A percentile compares a stretch with the other conserved stretches of the same genome.
Evolutionary conservation across 768 basidiomycete genomes (phyloP).

Genomic region (Lentinula lateritia): DNA sequence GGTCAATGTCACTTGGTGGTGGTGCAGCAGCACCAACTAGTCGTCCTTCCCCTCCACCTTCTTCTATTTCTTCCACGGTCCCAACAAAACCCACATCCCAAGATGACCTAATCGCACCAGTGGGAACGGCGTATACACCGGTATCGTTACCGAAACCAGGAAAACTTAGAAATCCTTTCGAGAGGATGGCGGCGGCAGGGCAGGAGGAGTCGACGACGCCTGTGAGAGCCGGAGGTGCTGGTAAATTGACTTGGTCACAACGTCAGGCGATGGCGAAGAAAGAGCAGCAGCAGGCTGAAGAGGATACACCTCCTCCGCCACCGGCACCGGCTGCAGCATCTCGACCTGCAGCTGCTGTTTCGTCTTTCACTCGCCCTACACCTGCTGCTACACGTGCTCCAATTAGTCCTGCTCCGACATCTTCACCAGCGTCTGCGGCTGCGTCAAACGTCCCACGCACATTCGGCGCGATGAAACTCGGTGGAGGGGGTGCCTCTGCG

Average conservation of each 20-base stretch:
- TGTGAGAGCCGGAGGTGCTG: slow-evolving; percentile 28
- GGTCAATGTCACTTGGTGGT: background rate
- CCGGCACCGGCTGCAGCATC: slow-evolving; percentile 14
- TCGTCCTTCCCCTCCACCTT: slow-evolving; percentile 20
- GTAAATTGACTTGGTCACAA: slow-evolving; percentile 93
- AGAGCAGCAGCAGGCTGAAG: slow-evolving; percentile 77
- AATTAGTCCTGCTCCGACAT: background rate
- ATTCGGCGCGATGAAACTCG: slow-evolving; percentile 2
- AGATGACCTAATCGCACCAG: slow-evolving; percentile 80
- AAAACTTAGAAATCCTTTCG: slow-evolving; percentile 83
- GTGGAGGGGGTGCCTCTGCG: background rate
- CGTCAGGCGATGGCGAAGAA: slow-evolving; percentile 89
- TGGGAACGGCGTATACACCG: slow-evolving; percentile 86
- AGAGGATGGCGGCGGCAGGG: slow-evolving; percentile 35
- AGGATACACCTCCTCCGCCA: slow-evolving; percentile 43
- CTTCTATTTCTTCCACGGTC: slow-evolving; percentile 38
- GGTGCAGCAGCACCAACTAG: slow-evolving; percentile 17
- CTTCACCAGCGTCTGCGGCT: background rate
- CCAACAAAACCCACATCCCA: slow-evolving; percentile 60
- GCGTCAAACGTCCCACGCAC: slow-evolving; percentile 46
- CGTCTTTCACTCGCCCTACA: background rate
- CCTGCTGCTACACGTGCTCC: background rate
- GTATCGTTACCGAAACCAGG: slow-evolving; percentile 81
- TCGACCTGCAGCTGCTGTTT: background rate
- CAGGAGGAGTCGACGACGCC: slow-evolving; percentile 30